phyloP scores from a whole-genome alignment of 148 eudicot genomes.

The Suaeda aralocaspica region DNA sequence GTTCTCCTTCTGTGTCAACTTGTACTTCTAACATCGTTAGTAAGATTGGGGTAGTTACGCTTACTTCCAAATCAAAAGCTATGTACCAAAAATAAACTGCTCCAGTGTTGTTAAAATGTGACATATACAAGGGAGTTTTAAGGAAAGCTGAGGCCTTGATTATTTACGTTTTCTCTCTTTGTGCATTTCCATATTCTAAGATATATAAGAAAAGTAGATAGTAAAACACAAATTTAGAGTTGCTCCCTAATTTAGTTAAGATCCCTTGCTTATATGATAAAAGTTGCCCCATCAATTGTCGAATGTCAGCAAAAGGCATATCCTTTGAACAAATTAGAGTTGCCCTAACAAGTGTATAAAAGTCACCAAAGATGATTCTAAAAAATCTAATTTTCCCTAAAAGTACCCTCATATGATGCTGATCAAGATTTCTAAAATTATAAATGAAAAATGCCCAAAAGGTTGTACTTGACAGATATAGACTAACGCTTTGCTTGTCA shows the following conservation, averaged over 20 bases:
- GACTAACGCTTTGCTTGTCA: too few relatives aligned
- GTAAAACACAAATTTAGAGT: too few relatives aligned
- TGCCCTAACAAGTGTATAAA: neutral
- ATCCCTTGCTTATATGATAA: neutral
- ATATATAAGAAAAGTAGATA: too few relatives aligned
- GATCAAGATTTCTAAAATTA: too few relatives aligned
- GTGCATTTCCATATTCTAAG: too few relatives aligned
- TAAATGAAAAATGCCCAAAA: too few relatives aligned
- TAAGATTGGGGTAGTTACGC: neutral
- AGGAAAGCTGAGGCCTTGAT: neutral
- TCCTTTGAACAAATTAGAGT: neutral
- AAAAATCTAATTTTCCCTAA: too few relatives aligned
- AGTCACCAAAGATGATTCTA: too few relatives aligned
- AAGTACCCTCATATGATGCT: too few relatives aligned
- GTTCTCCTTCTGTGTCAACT: neutral
- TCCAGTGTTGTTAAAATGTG: neutral
- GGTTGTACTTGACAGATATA: too few relatives aligned
- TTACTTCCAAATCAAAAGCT: neutral
- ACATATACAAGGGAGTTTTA: too few relatives aligned
- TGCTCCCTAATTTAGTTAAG: too few relatives aligned
- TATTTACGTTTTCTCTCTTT: neutral
- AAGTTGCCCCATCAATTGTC: neutral
- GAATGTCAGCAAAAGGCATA: neutral
- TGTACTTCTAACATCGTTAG: neutral
- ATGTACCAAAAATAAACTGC: neutral